A percentile compares a stretch with the other conserved stretches of the same genome.
Conservation (phyloP, 139 green algal genomes). For the Chlamydomonas incerta region DNA sequence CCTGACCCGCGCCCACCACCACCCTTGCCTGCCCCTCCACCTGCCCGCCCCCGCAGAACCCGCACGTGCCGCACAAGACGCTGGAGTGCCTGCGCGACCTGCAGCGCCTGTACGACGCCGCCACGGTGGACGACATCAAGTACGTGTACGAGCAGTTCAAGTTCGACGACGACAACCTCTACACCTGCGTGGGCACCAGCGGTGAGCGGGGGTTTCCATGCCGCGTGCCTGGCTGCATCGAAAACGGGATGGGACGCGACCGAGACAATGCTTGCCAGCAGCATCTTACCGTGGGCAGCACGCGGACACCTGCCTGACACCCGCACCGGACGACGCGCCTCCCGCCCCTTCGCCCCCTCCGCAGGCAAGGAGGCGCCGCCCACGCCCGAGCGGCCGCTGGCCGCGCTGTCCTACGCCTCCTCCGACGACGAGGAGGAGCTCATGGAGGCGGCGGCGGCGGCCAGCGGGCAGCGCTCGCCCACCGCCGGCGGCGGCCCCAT, state of each 20-base stretch:
- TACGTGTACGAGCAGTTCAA: conserved; percentile 83
- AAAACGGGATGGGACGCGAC: too few relatives aligned
- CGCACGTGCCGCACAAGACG: conserved; percentile 85
- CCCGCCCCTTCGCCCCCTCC: background rate
- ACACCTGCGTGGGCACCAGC: conserved; percentile 83
- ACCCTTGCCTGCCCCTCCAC: background rate
- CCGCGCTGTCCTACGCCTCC: background rate
- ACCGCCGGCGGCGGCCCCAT: background rate
- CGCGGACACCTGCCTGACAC: background rate
- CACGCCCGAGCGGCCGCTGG: conserved; percentile 27
- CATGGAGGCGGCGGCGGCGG: background rate
- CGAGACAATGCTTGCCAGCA: too few relatives aligned
- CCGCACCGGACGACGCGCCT: too few relatives aligned
- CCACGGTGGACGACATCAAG: conserved; percentile 91
- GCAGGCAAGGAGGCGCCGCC: conserved; percentile 54
- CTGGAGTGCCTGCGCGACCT: conserved; percentile 92
- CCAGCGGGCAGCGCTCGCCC: background rate
- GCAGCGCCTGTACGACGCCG: conserved; percentile 77
- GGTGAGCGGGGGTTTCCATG: conserved; percentile 41
- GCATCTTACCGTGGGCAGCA: too few relatives aligned
- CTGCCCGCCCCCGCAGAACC: conserved; percentile 8
- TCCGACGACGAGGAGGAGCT: background rate
- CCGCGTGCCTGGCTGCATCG: too few relatives aligned
- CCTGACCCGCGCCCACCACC: conserved; percentile 16
- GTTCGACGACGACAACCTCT: conserved; percentile 78